Conservation (phyloP, 768 basidiomycete species). For the Suillus variegatus region DNA sequence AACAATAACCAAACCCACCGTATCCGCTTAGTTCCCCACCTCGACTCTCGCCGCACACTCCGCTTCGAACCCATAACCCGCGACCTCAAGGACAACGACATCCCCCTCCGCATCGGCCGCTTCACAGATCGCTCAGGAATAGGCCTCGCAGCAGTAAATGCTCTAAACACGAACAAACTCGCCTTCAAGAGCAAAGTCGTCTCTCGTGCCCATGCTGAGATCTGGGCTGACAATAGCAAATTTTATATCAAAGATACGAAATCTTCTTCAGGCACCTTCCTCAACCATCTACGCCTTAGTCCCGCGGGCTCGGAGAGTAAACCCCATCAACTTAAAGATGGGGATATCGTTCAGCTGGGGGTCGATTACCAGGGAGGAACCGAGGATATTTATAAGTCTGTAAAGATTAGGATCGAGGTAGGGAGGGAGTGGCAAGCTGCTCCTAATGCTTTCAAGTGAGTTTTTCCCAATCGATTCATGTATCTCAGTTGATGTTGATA, state of each 20-base stretch:
- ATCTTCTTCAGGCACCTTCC: constrained; percentile 87
- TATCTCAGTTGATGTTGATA: background rate
- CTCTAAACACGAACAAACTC: constrained; percentile 77
- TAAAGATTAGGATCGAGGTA: constrained; percentile 93
- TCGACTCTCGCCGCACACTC: constrained; percentile 89
- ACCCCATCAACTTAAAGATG: constrained; percentile 82
- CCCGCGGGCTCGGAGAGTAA: constrained; percentile 81
- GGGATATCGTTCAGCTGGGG: constrained; percentile 92
- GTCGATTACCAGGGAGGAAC: constrained; percentile 98
- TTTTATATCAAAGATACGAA: constrained; percentile 93
- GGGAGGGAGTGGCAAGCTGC: constrained; percentile 88
- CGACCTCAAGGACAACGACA: constrained; percentile 72
- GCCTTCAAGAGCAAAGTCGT: constrained; percentile 98
- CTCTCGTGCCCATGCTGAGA: constrained; percentile 90
- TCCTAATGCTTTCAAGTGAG: constrained; percentile 83
- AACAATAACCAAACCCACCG: constrained; percentile 51
- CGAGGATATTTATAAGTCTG: constrained; percentile 96
- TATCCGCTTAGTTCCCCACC: constrained; percentile 93
- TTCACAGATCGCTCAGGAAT: constrained; percentile 68
- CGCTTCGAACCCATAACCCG: constrained; percentile 92
- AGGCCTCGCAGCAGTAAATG: constrained; percentile 53
- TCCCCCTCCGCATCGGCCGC: constrained; percentile 83
- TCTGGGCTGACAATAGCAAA: constrained; percentile 74
- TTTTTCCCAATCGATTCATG: background rate
- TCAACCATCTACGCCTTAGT: constrained; percentile 90